phyloP scores from a whole-genome alignment of 73 alveolate species.

The Uronychia binucleata region DNA sequence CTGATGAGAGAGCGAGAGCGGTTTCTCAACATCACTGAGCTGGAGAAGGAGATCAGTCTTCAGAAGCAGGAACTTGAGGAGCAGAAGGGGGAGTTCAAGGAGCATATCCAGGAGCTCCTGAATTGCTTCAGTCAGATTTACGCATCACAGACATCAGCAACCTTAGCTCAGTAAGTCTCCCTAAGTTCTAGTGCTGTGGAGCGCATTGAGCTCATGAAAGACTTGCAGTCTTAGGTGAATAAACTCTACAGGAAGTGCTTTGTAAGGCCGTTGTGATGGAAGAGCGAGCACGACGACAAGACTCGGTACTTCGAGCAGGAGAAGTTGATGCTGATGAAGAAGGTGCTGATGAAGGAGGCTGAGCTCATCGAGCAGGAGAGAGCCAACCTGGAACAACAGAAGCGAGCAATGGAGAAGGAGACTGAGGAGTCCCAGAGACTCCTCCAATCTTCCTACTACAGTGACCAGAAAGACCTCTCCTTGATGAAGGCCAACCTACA shows the following conservation, averaged over 20 bases:
- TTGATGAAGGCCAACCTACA: background rate
- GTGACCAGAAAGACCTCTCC: background rate
- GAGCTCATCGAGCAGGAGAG: background rate
- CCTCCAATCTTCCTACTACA: background rate
- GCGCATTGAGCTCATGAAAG: background rate
- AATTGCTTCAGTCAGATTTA: background rate
- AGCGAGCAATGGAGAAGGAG: background rate
- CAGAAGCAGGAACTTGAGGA: background rate
- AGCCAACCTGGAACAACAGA: background rate
- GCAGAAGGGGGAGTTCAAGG: background rate
- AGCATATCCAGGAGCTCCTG: background rate
- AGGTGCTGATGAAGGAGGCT: background rate
- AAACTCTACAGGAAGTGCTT: background rate
- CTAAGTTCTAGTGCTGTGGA: background rate
- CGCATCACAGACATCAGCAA: background rate
- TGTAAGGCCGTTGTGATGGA: background rate
- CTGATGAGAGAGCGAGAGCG: background rate
- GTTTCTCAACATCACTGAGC: background rate
- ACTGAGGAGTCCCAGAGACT: background rate
- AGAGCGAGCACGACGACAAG: background rate
- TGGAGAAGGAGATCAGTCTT: background rate
- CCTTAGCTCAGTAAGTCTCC: background rate
- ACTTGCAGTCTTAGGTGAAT: background rate
- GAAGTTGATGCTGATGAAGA: background rate
- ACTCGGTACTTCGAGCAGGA: background rate